These are phyloP conservation scores for Trichocladium uniseriatum DNA, from an alignment of 495 filamentous ascomycete genomes.

Conservation along the genomic window DNA sequence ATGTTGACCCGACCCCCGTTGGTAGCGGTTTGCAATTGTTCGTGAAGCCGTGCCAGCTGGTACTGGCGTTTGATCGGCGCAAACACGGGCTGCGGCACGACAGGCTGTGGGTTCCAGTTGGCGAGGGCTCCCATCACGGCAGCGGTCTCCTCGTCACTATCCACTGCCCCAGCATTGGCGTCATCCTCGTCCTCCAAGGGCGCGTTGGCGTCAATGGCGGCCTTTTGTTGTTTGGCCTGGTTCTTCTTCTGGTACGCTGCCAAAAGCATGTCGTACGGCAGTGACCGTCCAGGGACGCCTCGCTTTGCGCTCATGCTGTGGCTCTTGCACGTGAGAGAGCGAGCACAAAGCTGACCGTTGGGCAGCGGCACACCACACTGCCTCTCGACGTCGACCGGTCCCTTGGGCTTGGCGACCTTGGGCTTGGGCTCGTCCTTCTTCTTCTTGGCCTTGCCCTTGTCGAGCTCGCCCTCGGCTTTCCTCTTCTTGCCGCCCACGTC, in stretches of 20 bases:
- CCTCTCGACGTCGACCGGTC: conserved; percentile 90
- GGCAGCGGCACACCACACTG: conserved; percentile 89
- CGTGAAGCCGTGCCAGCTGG: conserved; percentile 74
- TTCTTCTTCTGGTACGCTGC: conserved; percentile 98
- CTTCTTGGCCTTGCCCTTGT: conserved; percentile 75
- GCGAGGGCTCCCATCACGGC: conserved; percentile 76
- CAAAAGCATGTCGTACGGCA: conserved; percentile 92
- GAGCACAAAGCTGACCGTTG: conserved; percentile 75
- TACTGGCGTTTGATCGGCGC: conserved; percentile 64
- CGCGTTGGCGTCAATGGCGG: conserved; percentile 85
- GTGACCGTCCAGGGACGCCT: conserved; percentile 74
- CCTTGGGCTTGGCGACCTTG: conserved; percentile 81
- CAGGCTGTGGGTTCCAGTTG: conserved; percentile 63
- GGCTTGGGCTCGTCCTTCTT: conserved; percentile 94
- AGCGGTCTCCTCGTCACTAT: conserved; percentile 88
- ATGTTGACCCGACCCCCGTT: conserved; percentile 49
- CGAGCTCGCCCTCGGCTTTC: conserved; percentile 73
- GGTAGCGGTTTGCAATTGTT: conserved; percentile 73
- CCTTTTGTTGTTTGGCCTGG: conserved; percentile 93
- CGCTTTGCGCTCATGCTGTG: conserved; percentile 96
- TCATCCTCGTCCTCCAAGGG: conserved; percentile 84
- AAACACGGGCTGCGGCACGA: conserved; percentile 54
- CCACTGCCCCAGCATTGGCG: conserved; percentile 60
- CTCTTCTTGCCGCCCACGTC: conserved; percentile 65
- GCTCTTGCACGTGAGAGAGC: conserved; percentile 91